Evolutionary conservation across 768 basidiomycete genomes (phyloP).

Genomic region (Artomyces pyxidatus): DNA sequence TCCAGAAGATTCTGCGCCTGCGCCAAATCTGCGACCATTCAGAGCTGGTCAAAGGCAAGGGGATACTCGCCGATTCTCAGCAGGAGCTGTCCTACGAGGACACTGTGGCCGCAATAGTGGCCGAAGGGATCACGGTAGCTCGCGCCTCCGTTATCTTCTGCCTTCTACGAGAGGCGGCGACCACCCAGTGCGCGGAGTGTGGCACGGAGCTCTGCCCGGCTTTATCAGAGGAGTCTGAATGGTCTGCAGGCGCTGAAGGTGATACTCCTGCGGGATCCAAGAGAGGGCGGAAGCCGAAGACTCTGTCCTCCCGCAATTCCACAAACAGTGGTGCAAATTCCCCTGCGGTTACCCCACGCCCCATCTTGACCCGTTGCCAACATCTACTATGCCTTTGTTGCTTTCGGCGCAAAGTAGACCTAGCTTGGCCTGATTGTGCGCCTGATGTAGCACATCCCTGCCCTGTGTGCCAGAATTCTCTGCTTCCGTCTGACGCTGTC

Average conservation of each 20-base stretch:
- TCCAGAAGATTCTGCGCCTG: conserved; percentile 92
- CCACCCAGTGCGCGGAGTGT: conserved; percentile 87
- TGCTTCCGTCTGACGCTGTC: conserved; percentile 68
- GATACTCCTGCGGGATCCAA: conserved; percentile 44
- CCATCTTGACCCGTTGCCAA: conserved; percentile 85
- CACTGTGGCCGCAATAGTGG: conserved; percentile 62
- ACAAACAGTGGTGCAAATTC: conserved; percentile 59
- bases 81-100: conserved; percentile 64
- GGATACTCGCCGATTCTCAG: conserved; percentile 33
- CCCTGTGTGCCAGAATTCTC: conserved; percentile 64
- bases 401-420: conserved; percentile 71
- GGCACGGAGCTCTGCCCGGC: conserved; percentile 60
- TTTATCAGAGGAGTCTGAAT: conserved; percentile 35
- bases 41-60: conserved; percentile 76
- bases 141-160: conserved; percentile 79
- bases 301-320: conserved; percentile 49
- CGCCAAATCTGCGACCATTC: conserved; percentile 98
- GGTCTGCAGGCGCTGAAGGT: conserved; percentile 36
- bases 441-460: conserved; percentile 57
- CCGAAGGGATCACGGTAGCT: conserved; percentile 67
- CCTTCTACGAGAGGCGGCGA: conserved; percentile 80
- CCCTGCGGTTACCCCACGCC: conserved; percentile 45
- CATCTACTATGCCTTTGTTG: conserved; percentile 88
- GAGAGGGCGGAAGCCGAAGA: conserved; percentile 45
- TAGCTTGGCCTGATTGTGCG: conserved; percentile 70